A percentile compares a stretch with the other conserved stretches of the same genome.
Evolutionary conservation across 257 asterid genomes (phyloP).

Genomic region (Prunella vulgaris): DNA sequence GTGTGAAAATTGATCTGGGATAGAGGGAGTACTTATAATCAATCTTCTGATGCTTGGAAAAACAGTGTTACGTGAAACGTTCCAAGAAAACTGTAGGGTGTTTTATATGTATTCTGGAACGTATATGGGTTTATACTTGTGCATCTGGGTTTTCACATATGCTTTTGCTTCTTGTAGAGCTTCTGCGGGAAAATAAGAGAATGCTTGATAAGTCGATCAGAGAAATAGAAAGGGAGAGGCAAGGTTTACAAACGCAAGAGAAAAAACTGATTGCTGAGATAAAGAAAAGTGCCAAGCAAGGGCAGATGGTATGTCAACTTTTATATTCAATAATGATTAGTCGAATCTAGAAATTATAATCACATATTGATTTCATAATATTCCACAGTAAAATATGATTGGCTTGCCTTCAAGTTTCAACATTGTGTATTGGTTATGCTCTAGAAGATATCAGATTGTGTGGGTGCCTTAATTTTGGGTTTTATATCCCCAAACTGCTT

Average conservation of each 20-base stretch:
- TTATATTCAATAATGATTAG: not conserved
- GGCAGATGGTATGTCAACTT: slow-evolving; percentile 69
- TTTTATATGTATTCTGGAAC: slow-evolving; percentile 40
- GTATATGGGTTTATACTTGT: slow-evolving; percentile 17
- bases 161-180: slow-evolving; percentile 45
- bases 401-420: not conserved
- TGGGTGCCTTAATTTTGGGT: not conserved
- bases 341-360: not conserved
- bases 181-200: slow-evolving; percentile 94
- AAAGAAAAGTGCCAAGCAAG: slow-evolving; percentile 97
- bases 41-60: not conserved
- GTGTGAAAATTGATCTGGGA: no score
- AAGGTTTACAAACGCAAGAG: slow-evolving; percentile 87
- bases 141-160: not conserved
- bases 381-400: not conserved
- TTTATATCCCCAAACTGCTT: not conserved
- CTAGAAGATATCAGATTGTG: not conserved
- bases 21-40: not conserved
- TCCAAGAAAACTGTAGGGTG: slow-evolving; percentile 46
- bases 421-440: not conserved
- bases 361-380: not conserved
- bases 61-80: slow-evolving; percentile 20
- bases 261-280: slow-evolving; percentile 88
- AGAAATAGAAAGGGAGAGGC: slow-evolving; percentile 97
- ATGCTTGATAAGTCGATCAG: slow-evolving; percentile 97